Percentiles rank a stretch among this genome's conserved stretches.
Conservation (phyloP, 2,329 filamentous ascomycete species). For the Diaporthe humulicola region DNA sequence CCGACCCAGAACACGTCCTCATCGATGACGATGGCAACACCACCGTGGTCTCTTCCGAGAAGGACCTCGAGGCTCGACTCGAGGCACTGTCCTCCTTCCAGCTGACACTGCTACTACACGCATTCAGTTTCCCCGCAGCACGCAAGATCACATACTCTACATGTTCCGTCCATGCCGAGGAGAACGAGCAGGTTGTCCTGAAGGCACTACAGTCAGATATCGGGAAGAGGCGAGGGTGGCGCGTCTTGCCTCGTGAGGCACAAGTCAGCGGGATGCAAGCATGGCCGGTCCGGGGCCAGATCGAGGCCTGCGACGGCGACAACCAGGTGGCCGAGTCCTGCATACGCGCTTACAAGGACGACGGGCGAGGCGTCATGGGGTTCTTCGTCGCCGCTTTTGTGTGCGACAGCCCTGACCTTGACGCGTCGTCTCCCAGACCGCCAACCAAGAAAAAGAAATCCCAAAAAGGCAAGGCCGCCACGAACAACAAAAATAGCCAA, state of each 20-base stretch:
- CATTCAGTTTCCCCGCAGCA: constrained; percentile 83
- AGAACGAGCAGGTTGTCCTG: constrained; percentile 90
- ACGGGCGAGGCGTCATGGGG: constrained; percentile 88
- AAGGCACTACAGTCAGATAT: constrained; percentile 76
- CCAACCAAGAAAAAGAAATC: background rate
- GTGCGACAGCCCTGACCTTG: constrained; percentile 60
- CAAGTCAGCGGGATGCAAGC: constrained; percentile 82
- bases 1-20: constrained; percentile 51
- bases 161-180: constrained; percentile 87
- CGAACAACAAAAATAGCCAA: background rate
- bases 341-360: constrained; percentile 84
- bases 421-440: background rate
- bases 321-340: constrained; percentile 77
- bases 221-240: constrained; percentile 80
- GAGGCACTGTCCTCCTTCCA: constrained; percentile 85
- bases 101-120: constrained; percentile 83
- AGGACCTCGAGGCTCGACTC: constrained; percentile 74
- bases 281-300: constrained; percentile 78
- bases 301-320: constrained; percentile 62
- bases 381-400: constrained; percentile 96
- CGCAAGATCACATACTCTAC: constrained; percentile 90
- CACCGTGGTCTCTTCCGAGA: constrained; percentile 63
- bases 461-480: background rate
- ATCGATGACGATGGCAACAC: constrained; percentile 71
- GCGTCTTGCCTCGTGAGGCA: constrained; percentile 76